phyloP scores from a whole-genome alignment of 2,329 filamentous ascomycete species.

The Fusarium drepaniforme region DNA sequence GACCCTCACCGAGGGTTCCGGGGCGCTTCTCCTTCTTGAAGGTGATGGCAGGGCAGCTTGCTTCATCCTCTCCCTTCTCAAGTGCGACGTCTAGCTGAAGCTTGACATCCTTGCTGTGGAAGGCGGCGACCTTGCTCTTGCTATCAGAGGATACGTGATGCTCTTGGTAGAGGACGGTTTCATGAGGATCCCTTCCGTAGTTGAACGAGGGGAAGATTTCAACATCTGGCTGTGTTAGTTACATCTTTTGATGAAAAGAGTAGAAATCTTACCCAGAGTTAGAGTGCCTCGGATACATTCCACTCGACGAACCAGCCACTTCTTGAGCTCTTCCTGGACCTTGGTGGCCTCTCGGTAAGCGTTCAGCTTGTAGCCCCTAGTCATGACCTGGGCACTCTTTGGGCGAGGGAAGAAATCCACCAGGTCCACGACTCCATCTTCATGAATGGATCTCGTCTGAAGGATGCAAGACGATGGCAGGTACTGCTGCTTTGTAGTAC shows the following conservation, averaged over 20 bases:
- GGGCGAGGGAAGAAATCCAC: conserved; percentile 83
- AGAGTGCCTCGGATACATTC: conserved; percentile 79
- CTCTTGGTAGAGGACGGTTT: conserved; percentile 65
- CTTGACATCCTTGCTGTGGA: conserved; percentile 68
- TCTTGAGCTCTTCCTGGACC: conserved; percentile 74
- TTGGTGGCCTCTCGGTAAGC: conserved; percentile 65
- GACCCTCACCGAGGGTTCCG: conserved; percentile 70
- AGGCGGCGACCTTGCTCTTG: conserved; percentile 72
- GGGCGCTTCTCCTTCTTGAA: conserved; percentile 67
- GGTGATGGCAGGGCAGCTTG: conserved; percentile 61
- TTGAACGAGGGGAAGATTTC: conserved; percentile 81
- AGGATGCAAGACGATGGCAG: conserved; percentile 81
- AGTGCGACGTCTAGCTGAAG: conserved; percentile 77
- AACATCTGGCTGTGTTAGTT: conserved; percentile 60
- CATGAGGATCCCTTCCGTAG: conserved; percentile 74
- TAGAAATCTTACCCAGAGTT: conserved; percentile 61
- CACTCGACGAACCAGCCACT: conserved; percentile 77
- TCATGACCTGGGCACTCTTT: conserved; percentile 66
- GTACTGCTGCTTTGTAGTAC: conserved; percentile 83
- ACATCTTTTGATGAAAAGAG: not conserved
- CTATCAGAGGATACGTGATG: conserved; percentile 53
- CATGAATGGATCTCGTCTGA: conserved; percentile 82
- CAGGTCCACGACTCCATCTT: conserved; percentile 79
- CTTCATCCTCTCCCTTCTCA: conserved; percentile 62
- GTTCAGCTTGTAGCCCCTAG: conserved; percentile 60